Conservation (phyloP, 345 rosid genomes). For the Lagerstroemia speciosa region DNA sequence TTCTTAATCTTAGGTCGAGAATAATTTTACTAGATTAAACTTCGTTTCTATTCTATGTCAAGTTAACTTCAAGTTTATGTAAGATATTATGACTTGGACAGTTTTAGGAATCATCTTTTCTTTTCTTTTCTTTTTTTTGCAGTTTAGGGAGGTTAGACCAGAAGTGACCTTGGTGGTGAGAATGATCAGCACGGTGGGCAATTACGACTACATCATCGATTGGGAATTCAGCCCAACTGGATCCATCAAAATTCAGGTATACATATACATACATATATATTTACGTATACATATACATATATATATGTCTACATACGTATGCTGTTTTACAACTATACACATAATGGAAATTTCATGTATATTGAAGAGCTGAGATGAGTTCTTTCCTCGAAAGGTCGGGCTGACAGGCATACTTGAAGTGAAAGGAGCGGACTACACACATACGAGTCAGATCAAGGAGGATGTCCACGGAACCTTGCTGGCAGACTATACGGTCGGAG, state of each 20-base stretch:
- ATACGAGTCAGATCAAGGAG: slow-evolving; percentile 28
- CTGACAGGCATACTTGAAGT: slow-evolving; percentile 51
- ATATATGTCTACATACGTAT: too few relatives aligned
- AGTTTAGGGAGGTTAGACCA: slow-evolving; percentile 56
- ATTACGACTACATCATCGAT: slow-evolving; percentile 67
- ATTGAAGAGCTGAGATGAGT: not conserved
- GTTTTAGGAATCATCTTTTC: too few relatives aligned
- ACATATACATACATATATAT: too few relatives aligned
- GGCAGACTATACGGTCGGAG: slow-evolving; percentile 52
- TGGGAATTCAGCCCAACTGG: slow-evolving; percentile 75
- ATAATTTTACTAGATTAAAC: too few relatives aligned
- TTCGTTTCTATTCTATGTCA: too few relatives aligned
- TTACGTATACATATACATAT: too few relatives aligned
- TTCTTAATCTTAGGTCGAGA: too few relatives aligned
- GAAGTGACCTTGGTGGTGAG: slow-evolving; percentile 58
- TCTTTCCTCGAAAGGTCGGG: slow-evolving; percentile 32
- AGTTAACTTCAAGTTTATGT: too few relatives aligned
- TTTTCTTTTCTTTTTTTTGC: too few relatives aligned
- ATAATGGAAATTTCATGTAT: not conserved
- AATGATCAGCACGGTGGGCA: slow-evolving; percentile 69
- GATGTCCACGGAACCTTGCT: slow-evolving; percentile 46
- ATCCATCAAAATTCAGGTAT: slow-evolving; percentile 53
- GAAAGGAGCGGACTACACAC: slow-evolving; percentile 42
- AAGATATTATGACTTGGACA: too few relatives aligned
- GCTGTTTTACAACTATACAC: too few relatives aligned